Evolutionary conservation across 129 eudicot species (phyloP).

Genomic region (Deinandra increscens): DNA sequence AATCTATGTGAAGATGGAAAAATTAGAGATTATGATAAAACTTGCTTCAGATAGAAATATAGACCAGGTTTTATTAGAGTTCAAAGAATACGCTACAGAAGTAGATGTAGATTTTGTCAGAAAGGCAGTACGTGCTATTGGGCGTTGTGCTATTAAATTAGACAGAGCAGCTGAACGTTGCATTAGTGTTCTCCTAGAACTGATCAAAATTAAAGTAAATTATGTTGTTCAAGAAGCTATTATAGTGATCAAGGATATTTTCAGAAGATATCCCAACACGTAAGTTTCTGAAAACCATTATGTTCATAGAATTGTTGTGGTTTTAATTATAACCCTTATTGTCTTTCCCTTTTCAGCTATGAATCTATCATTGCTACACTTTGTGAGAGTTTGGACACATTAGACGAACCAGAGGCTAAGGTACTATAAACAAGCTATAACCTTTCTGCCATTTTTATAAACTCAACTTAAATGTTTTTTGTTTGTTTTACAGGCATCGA

Average conservation of each 20-base stretch:
- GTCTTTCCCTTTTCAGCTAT: no score
- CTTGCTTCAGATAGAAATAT: conserved; percentile 98
- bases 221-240: conserved; percentile 98
- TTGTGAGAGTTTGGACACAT: conserved; percentile 72
- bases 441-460: conserved; percentile 13
- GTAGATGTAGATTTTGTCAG: conserved; percentile 98
- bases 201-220: conserved; percentile 95
- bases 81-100: conserved; percentile 97
- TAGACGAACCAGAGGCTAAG: conserved; percentile 99
- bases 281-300: conserved; percentile 30
- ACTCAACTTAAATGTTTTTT: background rate
- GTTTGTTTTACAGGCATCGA: conserved; percentile 65
- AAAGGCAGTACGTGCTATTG: conserved; percentile 99
- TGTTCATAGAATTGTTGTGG: background rate
- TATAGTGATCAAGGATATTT: conserved; percentile 92
- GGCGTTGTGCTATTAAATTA: conserved; percentile 95
- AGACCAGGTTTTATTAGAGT: conserved; percentile 97
- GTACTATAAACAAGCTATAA: conserved; percentile 33
- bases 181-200: conserved; percentile 92
- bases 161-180: conserved; percentile 99
- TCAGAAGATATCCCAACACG: conserved; percentile 99
- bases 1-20: conserved; percentile 98
- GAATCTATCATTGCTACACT: no score
- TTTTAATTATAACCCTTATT: background rate
- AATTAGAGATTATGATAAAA: conserved; percentile 96